Conservation (phyloP, 129 eudicot species). For the Helianthus annuus region HanXRQr2.0-SUNRISE NC_035442.2:165146061-165146560, state of each 20-base stretch:
- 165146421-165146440: not conserved
- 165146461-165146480: constrained; percentile 12
- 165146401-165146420: not conserved
- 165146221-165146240: too few relatives aligned
- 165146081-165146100: too few relatives aligned
- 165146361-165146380: not conserved
- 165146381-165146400: not conserved
- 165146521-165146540: constrained; percentile 40
- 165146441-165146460: constrained; percentile 23
- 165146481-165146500: constrained; percentile 18
- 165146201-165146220: too few relatives aligned
- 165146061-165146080: too few relatives aligned
- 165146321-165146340: too few relatives aligned
- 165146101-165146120: too few relatives aligned
- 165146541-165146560: constrained; percentile 32
- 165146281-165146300: not conserved
- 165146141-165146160: too few relatives aligned
- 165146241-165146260: too few relatives aligned
- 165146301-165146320: not conserved
- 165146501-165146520: constrained; percentile 19
- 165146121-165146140: too few relatives aligned
- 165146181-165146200: too few relatives aligned
- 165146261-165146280: not conserved
- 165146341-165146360: not conserved
- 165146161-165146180: too few relatives aligned